Evolutionary conservation across 192 early-diverging fungal species (phyloP), one percentile per base, ranked within the genome.

Genomic region (Linnemannia zychae): DNA sequence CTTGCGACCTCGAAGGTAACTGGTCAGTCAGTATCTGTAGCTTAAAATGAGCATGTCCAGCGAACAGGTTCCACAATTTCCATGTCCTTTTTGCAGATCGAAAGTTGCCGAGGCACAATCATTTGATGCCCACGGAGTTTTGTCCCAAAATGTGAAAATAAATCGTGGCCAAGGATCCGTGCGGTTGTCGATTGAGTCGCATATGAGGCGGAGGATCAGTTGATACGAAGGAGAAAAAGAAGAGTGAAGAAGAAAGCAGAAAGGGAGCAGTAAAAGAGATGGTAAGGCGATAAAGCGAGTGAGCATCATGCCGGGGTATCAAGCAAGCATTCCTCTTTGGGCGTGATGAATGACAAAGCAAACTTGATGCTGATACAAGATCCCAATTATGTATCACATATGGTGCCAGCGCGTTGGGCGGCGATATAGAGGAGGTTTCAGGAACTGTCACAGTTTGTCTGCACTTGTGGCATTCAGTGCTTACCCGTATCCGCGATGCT

Each of bases 401-500:
- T 9, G 7, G 15, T 34, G 28, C 15, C 37, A 38, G 31, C 22
- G 66, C n/a, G 40, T 31, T 36, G 52, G 53, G 18, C 2, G 40
- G 15, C 13, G 7, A 49, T 18, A 0, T 9, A n/a, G 17, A 46
- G 34, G 82, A 7, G 24, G 1, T 4, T 12, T 15, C 3, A n/a
- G 24, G n/a, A 24, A 12, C 12, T 15, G 57, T 48, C 16, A 17
- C 31, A 36, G 16, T 63, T n/a, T 5, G 16, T 72, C 31, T 15
- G 33, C 1, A 5, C 16, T 4, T 7, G 17, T 33, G 16, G 15
- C n/a, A 36, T 31, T 33, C 37, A 12, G 13, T 31, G 71, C 92
- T 87, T 90, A 95, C 93, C 97, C 97, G 91, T 94, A 96, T 46
- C 94, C 94, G 66, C 90, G 92, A 86, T 97, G 96, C 75, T 94